Base-by-base conservation (phyloP, 2,329 filamentous ascomycete species). In the Pyrenochaeta sp. region DNA sequence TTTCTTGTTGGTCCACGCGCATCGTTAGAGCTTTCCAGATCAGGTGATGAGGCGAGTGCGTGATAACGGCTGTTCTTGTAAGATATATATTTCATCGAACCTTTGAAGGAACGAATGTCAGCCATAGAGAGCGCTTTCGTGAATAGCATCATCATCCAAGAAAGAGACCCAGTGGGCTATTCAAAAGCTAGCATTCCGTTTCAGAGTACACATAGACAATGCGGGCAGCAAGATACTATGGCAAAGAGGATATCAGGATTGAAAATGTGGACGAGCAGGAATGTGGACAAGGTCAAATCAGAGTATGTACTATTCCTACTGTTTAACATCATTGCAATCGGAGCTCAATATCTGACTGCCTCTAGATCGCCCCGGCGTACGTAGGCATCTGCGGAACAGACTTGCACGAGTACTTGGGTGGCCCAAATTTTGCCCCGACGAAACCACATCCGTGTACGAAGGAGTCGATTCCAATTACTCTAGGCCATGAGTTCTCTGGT, bases 401-500 rank as follows among this genome's bases (percentile, higher is more conserved):
- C 53, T 59, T 80, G 4, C 79, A 82, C 53, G 79, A 83, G 60
- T 83, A 79, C 54, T 68, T 79, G 32, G 71, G 73, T 15, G 75
- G 74, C 2, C 72, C 73, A 10, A 77, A 70, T 18, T 77, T 80
- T 65, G 75, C 77, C 1, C 80, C 81, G 3, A 60, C 60, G 6
- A 66, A 64, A 6, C 81, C 83, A 1, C 84, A 87, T 55, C 77
- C 77, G 2, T 65, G 86, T 15, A 87, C 83, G 0, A 72, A 77
- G 21, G 81, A 81, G 43, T 74, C 72, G 1, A 74, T 82, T 23
- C 85, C 84, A 3, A 74, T 86, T 7, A 83, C 77, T 0, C 72
- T 87, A 7, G 85, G 85, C 18, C 85, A 88, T 58, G 85, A 88
- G 60, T 84, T 87, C 65, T 81, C 77, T 3, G 85, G 84, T 8